Percentiles rank a stretch among this genome's conserved stretches.
Evolutionary conservation across 2,329 filamentous ascomycete species (phyloP).

Genomic region (Drechslerella stenobrocha): DNA sequence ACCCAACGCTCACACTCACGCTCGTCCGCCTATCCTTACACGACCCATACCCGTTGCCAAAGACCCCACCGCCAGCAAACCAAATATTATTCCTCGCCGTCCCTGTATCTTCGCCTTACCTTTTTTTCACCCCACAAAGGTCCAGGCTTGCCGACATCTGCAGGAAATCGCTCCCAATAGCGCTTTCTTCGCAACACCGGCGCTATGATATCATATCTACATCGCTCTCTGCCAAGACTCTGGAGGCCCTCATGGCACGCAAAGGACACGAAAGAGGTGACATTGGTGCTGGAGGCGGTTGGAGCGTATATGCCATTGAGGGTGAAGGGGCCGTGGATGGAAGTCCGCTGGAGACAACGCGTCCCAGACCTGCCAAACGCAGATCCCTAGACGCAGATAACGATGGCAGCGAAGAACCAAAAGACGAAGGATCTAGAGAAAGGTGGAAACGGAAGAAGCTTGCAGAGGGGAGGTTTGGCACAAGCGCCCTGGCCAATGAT

Average conservation of each 20-base stretch:
- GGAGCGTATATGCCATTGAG: constrained; percentile 75
- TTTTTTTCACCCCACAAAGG: constrained; percentile 64
- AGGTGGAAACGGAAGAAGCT: constrained; percentile 64
- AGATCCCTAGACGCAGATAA: constrained; percentile 58
- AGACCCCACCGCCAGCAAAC: constrained; percentile 62
- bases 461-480: constrained; percentile 72
- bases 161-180: constrained; percentile 78
- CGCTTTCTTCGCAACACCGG: constrained; percentile 72
- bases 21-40: constrained; percentile 54
- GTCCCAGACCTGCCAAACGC: constrained; percentile 53
- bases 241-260: constrained; percentile 70
- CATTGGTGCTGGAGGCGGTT: constrained; percentile 74
- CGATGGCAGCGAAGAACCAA: constrained; percentile 47
- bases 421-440: constrained; percentile 40
- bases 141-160: constrained; percentile 68
- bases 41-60: constrained; percentile 52
- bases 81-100: constrained; percentile 72
- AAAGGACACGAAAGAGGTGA: constrained; percentile 69
- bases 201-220: constrained; percentile 71
- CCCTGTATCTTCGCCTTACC: constrained; percentile 74
- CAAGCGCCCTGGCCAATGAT: constrained; percentile 62
- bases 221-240: constrained; percentile 70
- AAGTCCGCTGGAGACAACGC: constrained; percentile 60
- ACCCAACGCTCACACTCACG: constrained; percentile 58
- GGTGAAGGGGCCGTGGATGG: constrained; percentile 58